Base-by-base conservation (phyloP, 495 filamentous ascomycete species). In the Glarea lozoyensis region DNA sequence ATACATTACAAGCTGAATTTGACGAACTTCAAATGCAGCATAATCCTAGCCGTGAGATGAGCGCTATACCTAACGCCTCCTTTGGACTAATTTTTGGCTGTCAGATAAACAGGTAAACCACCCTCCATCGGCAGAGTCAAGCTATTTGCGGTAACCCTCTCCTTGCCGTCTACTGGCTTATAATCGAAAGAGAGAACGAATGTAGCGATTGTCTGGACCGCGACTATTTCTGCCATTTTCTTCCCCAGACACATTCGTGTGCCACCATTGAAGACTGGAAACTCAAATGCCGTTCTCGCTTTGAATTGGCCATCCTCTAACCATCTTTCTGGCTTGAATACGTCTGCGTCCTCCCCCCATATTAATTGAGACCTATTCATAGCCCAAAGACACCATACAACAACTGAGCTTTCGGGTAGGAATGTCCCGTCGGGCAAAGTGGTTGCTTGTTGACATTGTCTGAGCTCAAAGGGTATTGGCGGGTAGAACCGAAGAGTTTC, bases 211-310 rank as follows among this genome's bases (percentile, higher is more conserved):
- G 74, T 70, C 51, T 75, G 65, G 3, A 68, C 62, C 1, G 68
- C 73, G 29, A 78, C 60, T 18, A 65, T 42, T 51, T 80, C 76
- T 2, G 76, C 76, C 75, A 78, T 76, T 49, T 64, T 72, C 59
- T 72, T 75, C 10, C 76, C 75, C 25, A 79, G 55, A 48, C 76
- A 80, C 1, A 66, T 63, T 42, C 76, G 61, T 4, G 70, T 62
- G 1, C 76, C 76, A 11, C 72, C 76, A 34, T 80, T 78, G 49
- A 80, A 80, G 9, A 80, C 76, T 1, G 76, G 73, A 45, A 71
- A 80, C 53, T 76, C 75, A 31, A 61, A 66, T 4, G 73, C 56
- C 23, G 60, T 65, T 45, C 65, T 71, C 0, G 55, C 55, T 5
- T 67, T 53, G 7, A 74, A 35, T 23, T 55, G 62, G 7, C 59